Conservation (phyloP, 352 stramenopile species). For the Saprolegnia diclina region DNA sequence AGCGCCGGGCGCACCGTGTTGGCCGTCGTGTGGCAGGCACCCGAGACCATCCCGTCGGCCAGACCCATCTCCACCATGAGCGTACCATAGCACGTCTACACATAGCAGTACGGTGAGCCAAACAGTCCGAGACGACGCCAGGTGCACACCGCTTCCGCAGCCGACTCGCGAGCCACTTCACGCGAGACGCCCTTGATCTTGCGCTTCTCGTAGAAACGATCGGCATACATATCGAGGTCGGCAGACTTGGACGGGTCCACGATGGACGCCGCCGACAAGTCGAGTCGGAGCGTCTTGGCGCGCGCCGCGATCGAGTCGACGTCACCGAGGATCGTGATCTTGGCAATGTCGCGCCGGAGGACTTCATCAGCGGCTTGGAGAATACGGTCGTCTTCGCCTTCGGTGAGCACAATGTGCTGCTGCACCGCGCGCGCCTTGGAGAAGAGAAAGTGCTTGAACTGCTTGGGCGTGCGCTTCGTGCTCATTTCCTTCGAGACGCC, state of each 20-base stretch:
- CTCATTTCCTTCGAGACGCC: slow-evolving; percentile 58
- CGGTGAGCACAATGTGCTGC: slow-evolving; percentile 78
- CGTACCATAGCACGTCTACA: slow-evolving; percentile 74
- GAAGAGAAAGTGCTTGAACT: slow-evolving; percentile 84
- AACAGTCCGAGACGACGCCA: no score
- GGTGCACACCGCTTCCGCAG: slow-evolving; percentile 50
- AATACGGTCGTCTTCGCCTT: slow-evolving; percentile 76
- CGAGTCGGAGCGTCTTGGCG: slow-evolving; percentile 60
- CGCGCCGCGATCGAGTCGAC: slow-evolving; percentile 57
- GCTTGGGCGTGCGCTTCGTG: slow-evolving; percentile 64
- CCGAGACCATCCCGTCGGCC: slow-evolving; percentile 82
- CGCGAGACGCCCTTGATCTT: slow-evolving; percentile 78
- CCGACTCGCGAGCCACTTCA: slow-evolving; percentile 47
- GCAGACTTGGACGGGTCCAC: slow-evolving; percentile 46
- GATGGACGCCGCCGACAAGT: slow-evolving; percentile 55
- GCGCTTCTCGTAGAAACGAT: slow-evolving; percentile 62
- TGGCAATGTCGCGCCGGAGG: slow-evolving; percentile 52
- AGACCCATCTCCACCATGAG: slow-evolving; percentile 80
- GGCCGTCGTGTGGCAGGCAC: slow-evolving; percentile 74
- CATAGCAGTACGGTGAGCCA: no score
- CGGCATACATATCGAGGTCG: slow-evolving; percentile 49
- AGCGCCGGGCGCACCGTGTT: slow-evolving; percentile 85
- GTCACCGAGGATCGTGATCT: slow-evolving; percentile 75
- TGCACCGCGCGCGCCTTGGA: slow-evolving; percentile 62
- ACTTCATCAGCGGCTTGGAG: slow-evolving; percentile 74